These are phyloP conservation scores for Naganishia sp. DNA, from an alignment of 1,284 basidiomycete species.

Conservation along the genomic window DNA sequence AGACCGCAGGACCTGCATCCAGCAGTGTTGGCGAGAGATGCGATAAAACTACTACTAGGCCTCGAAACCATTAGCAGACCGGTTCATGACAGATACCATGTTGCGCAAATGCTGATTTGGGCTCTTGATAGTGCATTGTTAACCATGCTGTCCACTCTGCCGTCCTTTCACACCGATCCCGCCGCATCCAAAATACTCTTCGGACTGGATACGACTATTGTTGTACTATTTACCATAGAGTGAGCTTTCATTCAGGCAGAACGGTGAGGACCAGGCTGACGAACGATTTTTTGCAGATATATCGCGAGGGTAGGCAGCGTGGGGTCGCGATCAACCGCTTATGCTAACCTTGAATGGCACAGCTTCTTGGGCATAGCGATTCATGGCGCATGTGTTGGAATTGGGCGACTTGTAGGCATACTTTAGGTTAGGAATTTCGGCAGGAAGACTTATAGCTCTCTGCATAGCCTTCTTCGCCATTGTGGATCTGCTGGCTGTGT, in stretches of 20 bases:
- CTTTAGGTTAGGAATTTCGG: not conserved
- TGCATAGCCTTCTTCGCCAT: conserved; percentile 75
- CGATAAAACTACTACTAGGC: too few species aligned
- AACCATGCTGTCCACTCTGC: conserved; percentile 81
- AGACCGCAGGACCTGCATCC: too few species aligned
- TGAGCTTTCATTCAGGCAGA: conserved; percentile 28
- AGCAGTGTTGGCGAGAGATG: too few species aligned
- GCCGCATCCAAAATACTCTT: conserved; percentile 73
- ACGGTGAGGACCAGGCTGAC: not conserved
- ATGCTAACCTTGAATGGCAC: conserved; percentile 30
- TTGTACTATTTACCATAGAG: conserved; percentile 79
- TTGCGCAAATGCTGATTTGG: not conserved
- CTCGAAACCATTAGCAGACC: too few species aligned
- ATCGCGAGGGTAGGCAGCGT: conserved; percentile 24
- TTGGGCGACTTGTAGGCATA: conserved; percentile 45
- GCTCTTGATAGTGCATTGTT: conserved; percentile 65
- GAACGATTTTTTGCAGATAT: conserved; percentile 10
- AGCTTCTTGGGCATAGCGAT: conserved; percentile 54
- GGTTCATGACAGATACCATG: too few species aligned
- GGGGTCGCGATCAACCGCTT: not conserved
- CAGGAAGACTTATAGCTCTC: conserved; percentile 10
- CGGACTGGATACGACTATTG: conserved; percentile 71
- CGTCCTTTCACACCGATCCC: conserved; percentile 66
- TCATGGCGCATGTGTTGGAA: conserved; percentile 51
- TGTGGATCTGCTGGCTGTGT: conserved; percentile 76